Percentiles rank a stretch among this genome's conserved stretches.
These are phyloP conservation scores for Aureobasidium melanogenum DNA, from an alignment of 2,329 filamentous ascomycete genomes.

Conservation along the genomic window DNA sequence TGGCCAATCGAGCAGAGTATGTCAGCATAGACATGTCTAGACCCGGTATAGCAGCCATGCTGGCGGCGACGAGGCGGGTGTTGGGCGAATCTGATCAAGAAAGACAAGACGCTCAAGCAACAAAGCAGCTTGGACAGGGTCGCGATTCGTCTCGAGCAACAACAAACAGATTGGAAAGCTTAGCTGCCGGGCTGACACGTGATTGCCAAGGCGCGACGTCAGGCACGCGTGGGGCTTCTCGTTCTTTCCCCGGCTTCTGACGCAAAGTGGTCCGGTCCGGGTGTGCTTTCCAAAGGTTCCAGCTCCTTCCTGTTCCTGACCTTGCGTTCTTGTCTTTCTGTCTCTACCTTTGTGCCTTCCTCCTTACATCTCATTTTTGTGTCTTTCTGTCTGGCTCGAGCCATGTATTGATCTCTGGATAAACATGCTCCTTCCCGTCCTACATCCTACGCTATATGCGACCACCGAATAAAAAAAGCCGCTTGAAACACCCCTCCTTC, in stretches of 20 bases:
- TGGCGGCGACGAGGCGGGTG: background rate
- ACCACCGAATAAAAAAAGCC: background rate
- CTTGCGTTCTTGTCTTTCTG: background rate
- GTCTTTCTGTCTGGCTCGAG: background rate
- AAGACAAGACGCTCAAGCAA: background rate
- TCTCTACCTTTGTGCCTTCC: background rate
- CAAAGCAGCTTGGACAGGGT: background rate
- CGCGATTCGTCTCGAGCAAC: background rate
- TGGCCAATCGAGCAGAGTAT: conserved; percentile 49
- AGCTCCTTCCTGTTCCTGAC: conserved; percentile 1
- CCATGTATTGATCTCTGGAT: background rate
- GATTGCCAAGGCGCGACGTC: background rate
- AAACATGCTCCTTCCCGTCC: background rate
- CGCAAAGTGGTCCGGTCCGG: background rate
- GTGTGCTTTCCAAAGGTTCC: background rate
- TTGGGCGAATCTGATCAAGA: background rate
- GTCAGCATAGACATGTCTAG: conserved; percentile 8
- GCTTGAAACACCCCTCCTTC: background rate
- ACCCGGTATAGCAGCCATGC: conserved; percentile 1
- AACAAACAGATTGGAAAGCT: conserved; percentile 4
- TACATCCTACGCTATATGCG: background rate
- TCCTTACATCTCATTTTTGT: background rate
- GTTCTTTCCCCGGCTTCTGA: conserved; percentile 2
- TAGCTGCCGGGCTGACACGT: background rate
- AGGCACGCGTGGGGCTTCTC: conserved; percentile 5